These are phyloP conservation scores for Zygoascus flipseniorum DNA, from an alignment of 805 yeast genomes.

Conservation along the genomic window DNA sequence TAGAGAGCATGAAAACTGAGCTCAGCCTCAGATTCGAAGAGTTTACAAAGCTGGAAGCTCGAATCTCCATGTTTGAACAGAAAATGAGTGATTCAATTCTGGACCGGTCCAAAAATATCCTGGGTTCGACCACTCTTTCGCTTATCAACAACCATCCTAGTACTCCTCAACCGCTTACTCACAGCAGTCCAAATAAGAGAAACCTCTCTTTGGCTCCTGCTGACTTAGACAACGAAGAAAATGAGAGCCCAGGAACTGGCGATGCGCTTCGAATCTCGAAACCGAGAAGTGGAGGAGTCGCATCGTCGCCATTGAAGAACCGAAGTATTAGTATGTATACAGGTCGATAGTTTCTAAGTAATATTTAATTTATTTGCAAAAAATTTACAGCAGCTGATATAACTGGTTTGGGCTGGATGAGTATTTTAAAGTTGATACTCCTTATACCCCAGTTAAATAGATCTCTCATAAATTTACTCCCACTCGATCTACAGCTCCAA, in stretches of 20 bases:
- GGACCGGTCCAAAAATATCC: slow-evolving; percentile 26
- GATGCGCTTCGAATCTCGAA: neutral
- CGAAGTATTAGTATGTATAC: neutral
- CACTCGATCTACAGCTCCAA: neutral
- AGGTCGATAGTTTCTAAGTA: neutral
- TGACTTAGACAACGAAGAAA: slow-evolving; percentile 5
- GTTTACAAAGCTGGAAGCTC: slow-evolving; percentile 23
- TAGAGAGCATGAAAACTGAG: slow-evolving; percentile 21
- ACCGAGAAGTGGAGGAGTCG: neutral
- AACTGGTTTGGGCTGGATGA: too few species aligned
- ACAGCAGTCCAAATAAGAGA: slow-evolving; percentile 7
- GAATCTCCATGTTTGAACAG: slow-evolving; percentile 22
- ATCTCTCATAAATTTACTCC: neutral
- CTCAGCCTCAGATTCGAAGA: slow-evolving; percentile 23
- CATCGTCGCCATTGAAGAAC: neutral
- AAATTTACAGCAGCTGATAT: neutral
- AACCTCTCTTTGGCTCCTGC: slow-evolving; percentile 13
- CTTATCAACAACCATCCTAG: slow-evolving; percentile 12
- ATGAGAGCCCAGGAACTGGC: neutral
- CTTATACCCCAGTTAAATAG: too few species aligned
- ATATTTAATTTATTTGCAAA: too few species aligned
- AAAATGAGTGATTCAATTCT: slow-evolving; percentile 21
- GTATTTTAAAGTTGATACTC: too few species aligned
- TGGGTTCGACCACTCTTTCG: slow-evolving; percentile 22
- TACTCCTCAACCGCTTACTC: slow-evolving; percentile 1